Base-by-base conservation (phyloP, 768 basidiomycete species). In the Lentinula guzmanii region DNA sequence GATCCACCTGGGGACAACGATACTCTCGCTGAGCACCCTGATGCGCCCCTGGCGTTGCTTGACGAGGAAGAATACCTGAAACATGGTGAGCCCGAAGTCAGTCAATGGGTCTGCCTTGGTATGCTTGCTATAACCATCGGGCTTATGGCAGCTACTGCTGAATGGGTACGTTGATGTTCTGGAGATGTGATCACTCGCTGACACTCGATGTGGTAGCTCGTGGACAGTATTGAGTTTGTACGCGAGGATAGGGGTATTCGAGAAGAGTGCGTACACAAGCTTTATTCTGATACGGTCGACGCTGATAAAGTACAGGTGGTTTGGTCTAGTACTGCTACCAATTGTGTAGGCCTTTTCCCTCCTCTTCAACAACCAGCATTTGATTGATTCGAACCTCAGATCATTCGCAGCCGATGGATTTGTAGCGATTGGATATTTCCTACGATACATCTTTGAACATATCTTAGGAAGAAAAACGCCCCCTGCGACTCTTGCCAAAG, bases 361-460 rank as follows among this genome's bases (percentile, higher is more conserved):
- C 52, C 37, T 34, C 51, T 33, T 33, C 16, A 34, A n/a, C 51
- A 18, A 5, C n/a, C 10, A 31, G 18, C 5, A 33, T 18, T 5
- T 43, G 42, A 43, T 24, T 48, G 3, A 52, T 33, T 21, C 3
- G 1, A 15, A 28, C 34, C 31, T 37, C 21, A 56, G 55, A 28
- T 89, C 89, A 3, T 91, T 87, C 72, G 82, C 86, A 4, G 88
- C 86, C 3, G 87, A 91, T 69, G 90, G 85, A 43, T 72, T 81
- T 16, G 76, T 90, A 35, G 82, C 87, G 0, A 71, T 84, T 31
- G 74, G 80, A 15, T 86, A 81, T 70, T 89, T 86, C 71, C 33
- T 82, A 33, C 80, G 78, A 24, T 77, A 76, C 43, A 54, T 74
- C 48, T 39, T 80, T 56, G 73, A 73, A 41, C 74, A 78, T 58